phyloP scores from a whole-genome alignment of 169 alveolate genomes.

The Sarcocystis neurona region DNA sequence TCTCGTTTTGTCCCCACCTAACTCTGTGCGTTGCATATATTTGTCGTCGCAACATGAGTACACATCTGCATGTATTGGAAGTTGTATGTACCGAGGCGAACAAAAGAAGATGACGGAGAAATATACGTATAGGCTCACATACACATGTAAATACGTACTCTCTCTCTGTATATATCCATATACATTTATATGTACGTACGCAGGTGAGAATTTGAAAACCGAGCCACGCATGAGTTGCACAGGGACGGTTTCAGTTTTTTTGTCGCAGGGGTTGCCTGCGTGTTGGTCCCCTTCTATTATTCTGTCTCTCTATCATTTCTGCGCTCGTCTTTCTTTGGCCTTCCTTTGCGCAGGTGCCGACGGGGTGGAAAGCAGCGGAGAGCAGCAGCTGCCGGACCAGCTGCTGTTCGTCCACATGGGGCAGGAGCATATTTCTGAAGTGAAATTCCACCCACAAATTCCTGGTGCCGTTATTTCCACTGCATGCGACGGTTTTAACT shows the following conservation, averaged over 20 bases:
- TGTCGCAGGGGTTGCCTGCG: neutral
- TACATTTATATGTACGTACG: too few relatives aligned
- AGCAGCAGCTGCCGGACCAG: constrained; percentile 52
- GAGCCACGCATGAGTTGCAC: neutral
- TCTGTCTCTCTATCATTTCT: neutral
- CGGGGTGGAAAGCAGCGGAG: neutral
- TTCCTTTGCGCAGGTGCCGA: neutral
- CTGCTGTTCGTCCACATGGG: constrained; percentile 64
- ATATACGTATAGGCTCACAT: too few relatives aligned
- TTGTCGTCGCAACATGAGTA: too few relatives aligned
- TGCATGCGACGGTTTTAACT: constrained; percentile 66
- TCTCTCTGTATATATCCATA: too few relatives aligned
- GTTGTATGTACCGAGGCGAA: too few relatives aligned
- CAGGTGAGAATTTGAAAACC: too few relatives aligned
- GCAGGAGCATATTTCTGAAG: constrained; percentile 54
- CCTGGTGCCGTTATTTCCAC: constrained; percentile 58
- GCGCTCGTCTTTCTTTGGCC: neutral
- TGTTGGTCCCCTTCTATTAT: neutral
- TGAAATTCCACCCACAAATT: constrained; percentile 52
- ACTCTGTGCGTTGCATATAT: too few relatives aligned
- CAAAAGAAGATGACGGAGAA: too few relatives aligned
- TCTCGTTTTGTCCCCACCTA: too few relatives aligned
- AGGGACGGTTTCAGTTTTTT: neutral
- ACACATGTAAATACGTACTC: too few relatives aligned
- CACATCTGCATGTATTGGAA: too few relatives aligned